Percentiles rank a stretch among this genome's conserved stretches.
phyloP scores from a whole-genome alignment of 148 eudicot species.

The Vaccinium vitisidaea region DNA sequence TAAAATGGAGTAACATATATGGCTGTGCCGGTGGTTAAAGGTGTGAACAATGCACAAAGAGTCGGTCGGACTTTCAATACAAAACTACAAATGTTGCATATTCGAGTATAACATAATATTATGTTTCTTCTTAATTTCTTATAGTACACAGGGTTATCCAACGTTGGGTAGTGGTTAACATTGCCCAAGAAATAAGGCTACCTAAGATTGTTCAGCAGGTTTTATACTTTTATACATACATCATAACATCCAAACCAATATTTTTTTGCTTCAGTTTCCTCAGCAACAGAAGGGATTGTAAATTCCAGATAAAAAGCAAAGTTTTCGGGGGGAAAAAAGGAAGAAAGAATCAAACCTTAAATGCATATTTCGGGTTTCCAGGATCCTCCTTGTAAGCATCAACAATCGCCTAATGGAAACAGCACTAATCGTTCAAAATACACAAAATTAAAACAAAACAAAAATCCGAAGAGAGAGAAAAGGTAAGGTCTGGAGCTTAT shows the following conservation, averaged over 20 bases:
- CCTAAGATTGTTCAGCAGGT: not conserved
- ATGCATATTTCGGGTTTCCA: slow-evolving; percentile 77
- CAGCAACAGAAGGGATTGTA: not conserved
- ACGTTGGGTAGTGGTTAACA: not conserved
- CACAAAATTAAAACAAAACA: not conserved
- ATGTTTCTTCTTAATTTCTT: no score
- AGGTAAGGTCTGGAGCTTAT: slow-evolving; percentile 8
- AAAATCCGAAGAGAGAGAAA: not conserved
- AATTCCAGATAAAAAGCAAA: not conserved
- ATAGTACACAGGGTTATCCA: not conserved
- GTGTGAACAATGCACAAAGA: not conserved
- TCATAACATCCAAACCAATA: not conserved
- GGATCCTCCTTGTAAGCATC: slow-evolving; percentile 93
- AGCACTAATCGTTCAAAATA: not conserved
- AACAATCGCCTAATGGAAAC: slow-evolving; percentile 59
- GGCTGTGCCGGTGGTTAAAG: not conserved
- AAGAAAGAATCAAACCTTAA: slow-evolving; percentile 59
- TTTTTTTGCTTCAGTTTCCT: not conserved
- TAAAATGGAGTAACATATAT: not conserved
- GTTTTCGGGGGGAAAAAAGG: not conserved
- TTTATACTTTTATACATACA: not conserved
- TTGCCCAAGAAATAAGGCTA: not conserved
- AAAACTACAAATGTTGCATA: not conserved
- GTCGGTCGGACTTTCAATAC: not conserved
- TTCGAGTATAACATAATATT: no score